Evolutionary conservation across 768 basidiomycete genomes (phyloP).

Genomic region (Saitozyma podzolica): DNA sequence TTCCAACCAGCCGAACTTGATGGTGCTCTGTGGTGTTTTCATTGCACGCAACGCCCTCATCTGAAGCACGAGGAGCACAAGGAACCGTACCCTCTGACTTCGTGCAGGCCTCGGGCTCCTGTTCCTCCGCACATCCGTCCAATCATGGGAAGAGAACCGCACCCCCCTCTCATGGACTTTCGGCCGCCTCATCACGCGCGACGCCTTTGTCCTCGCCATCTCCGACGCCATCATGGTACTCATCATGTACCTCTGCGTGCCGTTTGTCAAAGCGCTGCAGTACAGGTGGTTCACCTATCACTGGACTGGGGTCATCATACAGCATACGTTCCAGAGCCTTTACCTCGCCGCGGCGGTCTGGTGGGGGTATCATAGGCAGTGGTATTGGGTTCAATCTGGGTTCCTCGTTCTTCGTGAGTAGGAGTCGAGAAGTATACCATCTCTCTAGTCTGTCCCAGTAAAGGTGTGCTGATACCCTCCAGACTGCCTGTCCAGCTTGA

Average conservation of each 20-base stretch:
- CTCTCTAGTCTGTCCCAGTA: no score
- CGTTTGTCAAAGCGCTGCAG: conserved; percentile 73
- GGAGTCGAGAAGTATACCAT: neutral
- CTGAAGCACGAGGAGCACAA: neutral
- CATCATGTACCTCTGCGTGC: conserved; percentile 72
- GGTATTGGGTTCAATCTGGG: conserved; percentile 90
- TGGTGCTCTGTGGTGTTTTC: neutral
- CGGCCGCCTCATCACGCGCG: conserved; percentile 80
- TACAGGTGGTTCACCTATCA: conserved; percentile 80
- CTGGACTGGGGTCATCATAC: conserved; percentile 71
- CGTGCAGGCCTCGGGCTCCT: conserved; percentile 66
- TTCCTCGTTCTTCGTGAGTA: conserved; percentile 52
- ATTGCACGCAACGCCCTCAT: neutral
- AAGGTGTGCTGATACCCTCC: conserved; percentile 52
- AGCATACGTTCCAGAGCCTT: conserved; percentile 74
- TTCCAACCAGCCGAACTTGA: no score
- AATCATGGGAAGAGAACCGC: conserved; percentile 69
- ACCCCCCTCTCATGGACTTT: conserved; percentile 76
- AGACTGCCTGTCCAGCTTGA: conserved; percentile 67
- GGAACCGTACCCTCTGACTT: conserved; percentile 53
- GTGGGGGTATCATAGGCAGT: conserved; percentile 90
- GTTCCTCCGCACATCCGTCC: conserved; percentile 62
- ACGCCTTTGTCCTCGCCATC: conserved; percentile 77
- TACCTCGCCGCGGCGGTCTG: conserved; percentile 72
- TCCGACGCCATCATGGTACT: conserved; percentile 79